Base-by-base conservation (phyloP, 768 basidiomycete genomes). In the Pulveroboletus sp. region DNA sequence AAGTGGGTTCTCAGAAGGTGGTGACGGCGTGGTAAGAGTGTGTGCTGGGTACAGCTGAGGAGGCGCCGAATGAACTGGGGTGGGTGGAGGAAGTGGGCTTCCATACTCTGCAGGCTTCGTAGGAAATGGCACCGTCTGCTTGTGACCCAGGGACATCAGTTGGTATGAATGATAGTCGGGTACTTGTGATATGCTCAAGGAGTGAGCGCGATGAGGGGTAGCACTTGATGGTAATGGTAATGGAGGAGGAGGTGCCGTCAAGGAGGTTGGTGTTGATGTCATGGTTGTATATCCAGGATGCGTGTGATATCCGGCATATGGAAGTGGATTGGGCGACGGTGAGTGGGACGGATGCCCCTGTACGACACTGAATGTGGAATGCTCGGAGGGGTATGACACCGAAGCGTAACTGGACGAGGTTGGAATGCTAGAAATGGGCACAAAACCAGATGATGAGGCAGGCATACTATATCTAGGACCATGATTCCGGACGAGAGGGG, bases 381-480 rank as follows among this genome's bases (percentile, higher is more conserved):
- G 59, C 28, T 66, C 66, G 8, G 70, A 58, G 15, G 69, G 61
- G 53, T 74, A 73, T 10, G 71, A 51, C 44, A 71, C 49, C 17
- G 68, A 49, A 13, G 57, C 57, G 56, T 75, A 76, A 43, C 68
- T 64, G 6, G 75, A 66, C 11, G 73, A 59, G 35, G 67, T 49
- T n/a, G 69, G 59, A 46, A 47, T 11, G 30, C 28, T 74, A 26
- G 74, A 62, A 39, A 84, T 60, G 35, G 86, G 82, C 46, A 79
- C 69, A 58, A 88, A 90, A 11, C 87, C 86, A 10, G 86, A 85
- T 0, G 86, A 81, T 7, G 80, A 69, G 1, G 78, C 60, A 17
- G 86, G 84, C 51, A 86, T 70, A 57, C 83, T 88, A 56, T 84
- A 82, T 46, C 87, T 75, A 11, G 85, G 80, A 31, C 79, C 80